A percentile compares a stretch with the other conserved stretches of the same genome.
Conservation (phyloP, 78 protist genomes). For the Dictyostelium purpureum region DNA sequence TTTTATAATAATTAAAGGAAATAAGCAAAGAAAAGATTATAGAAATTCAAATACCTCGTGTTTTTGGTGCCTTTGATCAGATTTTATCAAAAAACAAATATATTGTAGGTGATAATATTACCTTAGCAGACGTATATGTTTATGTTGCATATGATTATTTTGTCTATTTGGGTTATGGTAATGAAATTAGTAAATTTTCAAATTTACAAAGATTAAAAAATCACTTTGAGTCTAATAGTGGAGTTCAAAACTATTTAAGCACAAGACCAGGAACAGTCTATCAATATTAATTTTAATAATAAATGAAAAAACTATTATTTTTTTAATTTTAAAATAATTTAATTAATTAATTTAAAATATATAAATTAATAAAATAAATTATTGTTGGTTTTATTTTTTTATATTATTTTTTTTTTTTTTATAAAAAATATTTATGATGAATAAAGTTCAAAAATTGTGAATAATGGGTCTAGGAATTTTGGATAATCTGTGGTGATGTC, state of each 20-base stretch:
- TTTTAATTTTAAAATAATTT: too few species aligned
- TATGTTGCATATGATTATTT: slow-evolving; percentile 14
- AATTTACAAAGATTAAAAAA: background rate
- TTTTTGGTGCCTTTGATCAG: slow-evolving; percentile 1
- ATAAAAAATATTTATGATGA: background rate
- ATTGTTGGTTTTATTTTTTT: too few species aligned
- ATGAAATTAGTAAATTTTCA: background rate
- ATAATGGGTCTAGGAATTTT: slow-evolving; percentile 27
- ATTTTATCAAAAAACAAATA: background rate
- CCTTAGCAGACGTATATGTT: background rate
- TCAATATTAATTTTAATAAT: too few species aligned
- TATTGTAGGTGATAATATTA: background rate
- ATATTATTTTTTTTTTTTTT: background rate
- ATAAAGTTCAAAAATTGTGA: slow-evolving; percentile 57
- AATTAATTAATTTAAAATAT: too few species aligned
- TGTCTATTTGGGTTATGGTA: background rate
- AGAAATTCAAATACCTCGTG: background rate
- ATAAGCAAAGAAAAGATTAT: background rate
- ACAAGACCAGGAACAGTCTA: slow-evolving; percentile 15
- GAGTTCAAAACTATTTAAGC: background rate
- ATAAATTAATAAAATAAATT: too few species aligned
- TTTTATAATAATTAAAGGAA: background rate
- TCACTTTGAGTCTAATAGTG: background rate
- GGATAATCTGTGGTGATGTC: slow-evolving; percentile 50
- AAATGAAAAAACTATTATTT: too few species aligned